Evolutionary conservation across 306 rosid genomes (phyloP), one percentile per base, ranked within the genome.

Genomic region (Inga oerstediana): DNA sequence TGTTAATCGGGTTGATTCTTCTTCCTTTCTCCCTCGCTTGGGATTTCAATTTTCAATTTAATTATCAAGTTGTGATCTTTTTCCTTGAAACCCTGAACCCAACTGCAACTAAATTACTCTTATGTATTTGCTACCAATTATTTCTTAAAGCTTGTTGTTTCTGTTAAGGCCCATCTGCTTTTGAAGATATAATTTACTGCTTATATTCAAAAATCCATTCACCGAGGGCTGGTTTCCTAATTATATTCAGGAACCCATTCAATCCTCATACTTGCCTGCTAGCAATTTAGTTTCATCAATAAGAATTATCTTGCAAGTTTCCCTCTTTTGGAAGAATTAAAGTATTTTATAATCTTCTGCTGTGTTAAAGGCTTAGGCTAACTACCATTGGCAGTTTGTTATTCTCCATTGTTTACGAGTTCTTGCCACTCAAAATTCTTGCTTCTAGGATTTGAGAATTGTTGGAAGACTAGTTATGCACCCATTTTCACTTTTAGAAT

Each of bases 1-100:
- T 72, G 44, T 41, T 30, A 43, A n/a, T 79, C 64, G 73, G 59
- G 41, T 68, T 75, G 66, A 58, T 79, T 87, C 35, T 81, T 65
- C 79, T 14, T 75, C 76, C 43, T 75, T 75, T 32, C 51, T 41
- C 62, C 49, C 52, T 81, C 73, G 30, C 80, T 84, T 54, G 32
- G 41, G 41, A 49, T 22, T 77, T 70, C 81, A 49, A 81, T 79
- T 62, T 69, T 79, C 75, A 46, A 70, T 56, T 71, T 56, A 64
- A 45, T 52, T 8, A 79, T 72, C 76, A 32, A 51, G 7, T 61
- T 61, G 70, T 81, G 19, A 48, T 84, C 13, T 66, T 74, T 85
- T 85, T 32, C 30, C 11, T 3, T 64, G 58, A 37, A 75, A 72
- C 8, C 9, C 0, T 5, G 8, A 10, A 8, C 32, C 68, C n/a